A percentile compares a stretch with the other conserved stretches of the same genome.
Conservation (phyloP, 768 basidiomycete genomes). For the Amanita subjunquillea region DNA sequence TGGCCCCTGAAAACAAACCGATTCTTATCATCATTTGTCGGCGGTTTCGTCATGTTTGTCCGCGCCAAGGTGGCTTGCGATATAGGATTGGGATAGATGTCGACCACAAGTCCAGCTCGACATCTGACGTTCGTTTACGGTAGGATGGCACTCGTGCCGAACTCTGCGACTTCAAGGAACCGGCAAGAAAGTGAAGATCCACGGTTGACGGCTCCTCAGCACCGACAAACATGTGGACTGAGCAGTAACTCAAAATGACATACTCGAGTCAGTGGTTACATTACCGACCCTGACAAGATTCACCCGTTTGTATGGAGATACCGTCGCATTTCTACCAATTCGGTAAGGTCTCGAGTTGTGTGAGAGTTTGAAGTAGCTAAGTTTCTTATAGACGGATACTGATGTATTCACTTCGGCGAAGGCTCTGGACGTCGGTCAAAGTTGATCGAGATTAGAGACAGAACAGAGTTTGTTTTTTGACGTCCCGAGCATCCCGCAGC, state of each 20-base stretch:
- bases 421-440: too few relatives aligned
- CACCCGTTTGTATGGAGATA: neutral
- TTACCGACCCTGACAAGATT: neutral
- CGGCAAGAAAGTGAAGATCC: neutral
- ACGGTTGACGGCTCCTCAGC: neutral
- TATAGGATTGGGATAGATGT: slow-evolving; percentile 25
- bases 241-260: neutral
- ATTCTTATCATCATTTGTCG: neutral
- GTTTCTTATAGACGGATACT: neutral
- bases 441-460: too few relatives aligned
- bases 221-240: neutral
- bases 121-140: slow-evolving; percentile 49
- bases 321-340: neutral
- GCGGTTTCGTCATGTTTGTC: neutral
- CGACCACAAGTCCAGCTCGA: slow-evolving; percentile 21
- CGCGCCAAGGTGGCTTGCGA: neutral
- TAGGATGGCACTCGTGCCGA: slow-evolving; percentile 7
- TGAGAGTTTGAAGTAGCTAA: neutral
- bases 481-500: too few relatives aligned
- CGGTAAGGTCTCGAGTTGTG: neutral
- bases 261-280: neutral
- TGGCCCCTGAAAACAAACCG: neutral
- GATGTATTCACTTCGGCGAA: too few relatives aligned
- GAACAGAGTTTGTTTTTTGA: too few relatives aligned
- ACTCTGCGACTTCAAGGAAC: too few relatives aligned